Base-by-base conservation (phyloP, 1,139 yeast genomes). In the Protomyces arabidopsidicola region DNA sequence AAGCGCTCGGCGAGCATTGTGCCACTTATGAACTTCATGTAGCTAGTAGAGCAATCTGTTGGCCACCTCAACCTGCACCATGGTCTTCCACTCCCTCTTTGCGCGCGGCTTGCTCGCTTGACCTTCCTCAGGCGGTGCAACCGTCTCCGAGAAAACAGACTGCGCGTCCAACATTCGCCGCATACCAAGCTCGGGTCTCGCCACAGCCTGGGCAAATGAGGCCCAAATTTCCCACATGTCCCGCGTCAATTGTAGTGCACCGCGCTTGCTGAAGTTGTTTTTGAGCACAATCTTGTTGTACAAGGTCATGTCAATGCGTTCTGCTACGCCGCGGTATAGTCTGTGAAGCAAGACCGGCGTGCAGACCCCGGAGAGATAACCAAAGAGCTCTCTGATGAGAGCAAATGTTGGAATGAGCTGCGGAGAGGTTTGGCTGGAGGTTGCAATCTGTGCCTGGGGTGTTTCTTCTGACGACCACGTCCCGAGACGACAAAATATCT, bases 221-320 rank as follows among this genome's bases (percentile, higher is more conserved):
- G 51, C 35, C 64, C 64, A 59, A 27, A 62, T 31, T 51, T 62
- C 66, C 42, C 53, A 53, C 20, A 64, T 9, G 31, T 64, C 66
- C 16, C 66, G 52, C 36, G 53, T 55, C 53, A 64, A 54, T 31
- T 64, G 66, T 12, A 39, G 24, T 18, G 60, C 66, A 3, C 66
- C 66, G 27, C 61, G 53, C 16, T 45, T 31, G 34, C 60, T 53
- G 14, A 64, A 64, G 16, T 58, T 55, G 45, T 63, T 61, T 24
- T 35, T 54, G n/a, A 34, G 20, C 24, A 64, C 22, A 51, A 64
- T 38, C 14, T 50, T 38, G 3, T 31, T 27, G 51, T 52, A 55
- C 18, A 64, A 8, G 14, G 42, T 31, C 24, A n/a, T 45, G 18
- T 62, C 61, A 22, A 64, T 18, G 3, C 31, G 56, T 18, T 42